Evolutionary conservation across 2,329 filamentous ascomycete species (phyloP), one percentile per base, ranked within the genome.

Genomic region (Aureobasidium mangrovei): DNA sequence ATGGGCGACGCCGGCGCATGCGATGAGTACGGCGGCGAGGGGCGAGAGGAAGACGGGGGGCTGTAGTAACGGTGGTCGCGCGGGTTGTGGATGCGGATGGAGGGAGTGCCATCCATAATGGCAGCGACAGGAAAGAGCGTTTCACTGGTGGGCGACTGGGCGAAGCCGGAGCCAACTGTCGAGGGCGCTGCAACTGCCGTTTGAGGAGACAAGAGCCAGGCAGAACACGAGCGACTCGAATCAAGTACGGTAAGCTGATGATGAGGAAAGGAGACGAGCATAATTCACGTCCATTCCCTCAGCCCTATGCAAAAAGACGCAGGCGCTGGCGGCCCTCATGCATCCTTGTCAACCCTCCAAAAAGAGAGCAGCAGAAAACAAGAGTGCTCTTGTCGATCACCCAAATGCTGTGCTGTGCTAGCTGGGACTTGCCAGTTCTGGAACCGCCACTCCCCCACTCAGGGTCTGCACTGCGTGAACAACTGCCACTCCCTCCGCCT

Each of bases 1-100:
- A 86, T 81, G 60, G 80, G 77, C 58, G 75, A 75, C 58, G 73
- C 72, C 40, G 73, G 67, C 44, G 71, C 63, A 47, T 67, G 66
- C 57, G 70, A 63, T 54, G 68, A 64, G 56, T 63, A 65, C 43
- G 66, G 63, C 61, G 67, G 67, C 57, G 68, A 69, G 56, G 62
- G 58, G 36, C 67, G 63, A 61, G 36, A 35, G 18, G 66, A 66
- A 54, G 69, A 68, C 57, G 62, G 57, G 31, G 64, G 61, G 56
- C 58, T 61, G 36, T 68, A 54, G 71, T 67, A 63, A 70, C 69
- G 63, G 63, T 67, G 62, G 68, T 67, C 59, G 62, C 42, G 47
- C 6, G 38, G 38, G 47, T 65, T 60, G 57, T 64, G 60, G 63
- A 68, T 65, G 63, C 65, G 60, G 64, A 69, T 63, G 58, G 65